phyloP scores from a whole-genome alignment of 192 early-diverging fungal species.

The Podila minutissima region DNA sequence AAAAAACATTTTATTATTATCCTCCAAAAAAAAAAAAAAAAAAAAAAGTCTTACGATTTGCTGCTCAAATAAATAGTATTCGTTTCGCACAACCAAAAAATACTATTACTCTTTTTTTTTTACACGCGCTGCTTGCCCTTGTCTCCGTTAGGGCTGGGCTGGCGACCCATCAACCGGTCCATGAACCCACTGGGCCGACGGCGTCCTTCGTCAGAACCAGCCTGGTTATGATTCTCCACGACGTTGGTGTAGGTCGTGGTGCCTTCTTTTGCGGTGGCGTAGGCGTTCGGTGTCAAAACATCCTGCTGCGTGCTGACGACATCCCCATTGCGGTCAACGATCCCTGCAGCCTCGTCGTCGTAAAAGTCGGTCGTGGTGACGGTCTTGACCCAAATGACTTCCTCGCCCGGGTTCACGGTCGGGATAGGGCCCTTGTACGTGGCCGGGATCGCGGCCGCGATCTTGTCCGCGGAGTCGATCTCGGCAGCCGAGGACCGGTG shows the following conservation, averaged over 20 bases:
- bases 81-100: too few relatives aligned
- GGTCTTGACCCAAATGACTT: constrained; percentile 42
- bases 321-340: background rate
- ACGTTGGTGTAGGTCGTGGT: background rate
- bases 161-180: constrained; percentile 8
- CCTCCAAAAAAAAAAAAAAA: too few relatives aligned
- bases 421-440: constrained; percentile 15
- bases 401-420: constrained; percentile 20
- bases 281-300: background rate
- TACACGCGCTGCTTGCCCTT: constrained; percentile 36
- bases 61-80: constrained; percentile 1
- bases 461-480: constrained; percentile 1
- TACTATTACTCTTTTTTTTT: background rate
- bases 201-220: background rate
- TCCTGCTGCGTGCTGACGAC: background rate
- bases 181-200: constrained; percentile 8
- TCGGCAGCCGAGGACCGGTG: background rate
- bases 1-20: too few relatives aligned
- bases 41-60: too few relatives aligned
- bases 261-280: background rate
- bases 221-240: background rate
- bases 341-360: background rate
- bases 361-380: constrained; percentile 23
- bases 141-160: constrained; percentile 1
- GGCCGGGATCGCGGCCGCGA: constrained; percentile 12